Base-by-base conservation (phyloP, 192 early-diverging fungal species). In the Backusella tuberculispora region DNA sequence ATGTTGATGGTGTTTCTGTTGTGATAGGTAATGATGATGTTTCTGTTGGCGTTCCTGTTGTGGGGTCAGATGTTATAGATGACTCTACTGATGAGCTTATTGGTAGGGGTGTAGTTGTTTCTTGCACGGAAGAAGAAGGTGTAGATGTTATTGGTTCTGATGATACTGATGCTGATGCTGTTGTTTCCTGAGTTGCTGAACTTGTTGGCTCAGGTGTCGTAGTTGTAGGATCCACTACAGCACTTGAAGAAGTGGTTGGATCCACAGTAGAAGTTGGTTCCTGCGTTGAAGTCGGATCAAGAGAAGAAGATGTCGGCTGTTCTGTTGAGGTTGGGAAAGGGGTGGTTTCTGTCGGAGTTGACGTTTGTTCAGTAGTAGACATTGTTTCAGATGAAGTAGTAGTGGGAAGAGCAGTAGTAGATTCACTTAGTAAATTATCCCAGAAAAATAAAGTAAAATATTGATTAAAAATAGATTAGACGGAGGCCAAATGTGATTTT, bases 381-480 rank as follows among this genome's bases (percentile, higher is more conserved):
- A 67, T 67, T n/a, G 66, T 67, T 67, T 67, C 66, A 42, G 41
- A 67, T 24, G 66, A 12, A 42, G 17, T 42, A n/a, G 66, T 67
- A 21, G 66, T 42, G 41, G 66, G 41, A 67, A 67, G 66, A 40
- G 19, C 38, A n/a, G 29, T 40, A 66, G 38, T 3, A 12, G 29
- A 34, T 34, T 34, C 29, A 34, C 29, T 34, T 34, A 0, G 10
- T 60, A 5, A 60, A 13, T 19, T 60, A 60, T 60, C 21, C 21
- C 21, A 60, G 53, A 60, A 53, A 24, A 53, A 34, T 34, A 42
- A 40, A 66, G 41, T 41, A 67, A 41, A 40, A n/a, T 40, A 21
- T 6, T 41, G 40, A 8, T 9, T 40, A 66, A 40, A 40, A 66
- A 66, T 41, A 40, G 38, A 40, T 12, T 66, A 38, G 19, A 67